These are phyloP conservation scores for Begonia loranthoides DNA, from an alignment of 306 rosid species.

Conservation along the genomic window DNA sequence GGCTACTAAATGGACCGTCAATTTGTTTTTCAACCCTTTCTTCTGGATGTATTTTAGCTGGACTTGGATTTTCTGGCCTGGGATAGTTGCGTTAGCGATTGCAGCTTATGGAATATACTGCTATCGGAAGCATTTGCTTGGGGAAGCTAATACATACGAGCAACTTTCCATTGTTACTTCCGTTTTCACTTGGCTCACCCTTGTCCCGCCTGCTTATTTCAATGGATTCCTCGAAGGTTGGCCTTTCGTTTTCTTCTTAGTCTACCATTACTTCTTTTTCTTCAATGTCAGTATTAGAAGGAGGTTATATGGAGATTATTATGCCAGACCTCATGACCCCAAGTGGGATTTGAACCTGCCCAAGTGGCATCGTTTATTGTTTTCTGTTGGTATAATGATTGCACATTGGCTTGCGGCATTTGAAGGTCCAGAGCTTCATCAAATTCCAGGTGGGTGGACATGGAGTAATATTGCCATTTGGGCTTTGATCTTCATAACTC, in stretches of 20 bases:
- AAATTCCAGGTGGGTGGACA: conserved; percentile 31
- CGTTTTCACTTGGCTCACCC: conserved; percentile 85
- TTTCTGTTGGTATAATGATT: conserved; percentile 47
- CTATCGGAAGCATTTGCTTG: conserved; percentile 44
- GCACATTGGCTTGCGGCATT: conserved; percentile 93
- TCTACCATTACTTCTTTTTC: conserved; percentile 89
- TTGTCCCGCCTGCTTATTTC: conserved; percentile 75
- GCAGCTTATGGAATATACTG: conserved; percentile 57
- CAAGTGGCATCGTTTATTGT: conserved; percentile 43
- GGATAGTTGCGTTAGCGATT: conserved; percentile 39
- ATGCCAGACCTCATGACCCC: conserved; percentile 64
- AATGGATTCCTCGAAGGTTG: conserved; percentile 95
- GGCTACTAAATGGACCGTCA: conserved; percentile 51
- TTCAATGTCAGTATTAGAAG: conserved; percentile 72
- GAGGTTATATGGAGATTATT: conserved; percentile 73
- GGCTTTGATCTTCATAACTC: conserved; percentile 43
- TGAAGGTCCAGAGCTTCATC: conserved; percentile 90
- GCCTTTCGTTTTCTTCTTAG: conserved; percentile 82
- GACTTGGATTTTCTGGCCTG: conserved; percentile 96
- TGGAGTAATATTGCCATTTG: conserved; percentile 65
- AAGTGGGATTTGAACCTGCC: conserved; percentile 76
- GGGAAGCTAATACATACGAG: conserved; percentile 63
- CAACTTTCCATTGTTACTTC: conserved; percentile 73
- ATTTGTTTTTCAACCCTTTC: conserved; percentile 56
- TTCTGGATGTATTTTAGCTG: conserved; percentile 98